Percentiles rank a stretch among this genome's conserved stretches.
Conservation (phyloP, 306 rosid genomes). For the Quercus rubra region DNA sequence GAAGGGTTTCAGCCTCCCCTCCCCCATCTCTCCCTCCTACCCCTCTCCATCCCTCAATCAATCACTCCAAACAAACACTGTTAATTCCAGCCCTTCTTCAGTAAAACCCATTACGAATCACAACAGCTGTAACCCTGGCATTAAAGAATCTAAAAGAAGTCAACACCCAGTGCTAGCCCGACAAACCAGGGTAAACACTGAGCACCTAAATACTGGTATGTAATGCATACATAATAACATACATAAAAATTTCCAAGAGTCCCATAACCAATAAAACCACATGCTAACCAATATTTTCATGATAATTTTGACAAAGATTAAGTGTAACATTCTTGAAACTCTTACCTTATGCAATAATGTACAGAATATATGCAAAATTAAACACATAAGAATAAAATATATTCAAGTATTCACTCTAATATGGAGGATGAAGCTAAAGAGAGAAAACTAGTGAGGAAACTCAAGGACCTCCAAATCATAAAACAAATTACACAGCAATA, state of each 20-base stretch:
- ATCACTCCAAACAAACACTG: neutral
- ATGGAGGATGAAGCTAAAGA: neutral
- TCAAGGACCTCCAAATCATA: constrained; percentile 14
- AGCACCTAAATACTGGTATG: neutral
- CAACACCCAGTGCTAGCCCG: neutral
- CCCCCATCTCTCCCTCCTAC: neutral
- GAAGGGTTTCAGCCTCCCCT: neutral
- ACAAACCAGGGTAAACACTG: neutral
- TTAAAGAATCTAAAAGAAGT: neutral
- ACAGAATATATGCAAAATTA: neutral
- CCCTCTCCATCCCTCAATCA: neutral
- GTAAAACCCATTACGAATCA: neutral
- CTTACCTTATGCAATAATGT: neutral
- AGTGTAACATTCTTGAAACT: neutral
- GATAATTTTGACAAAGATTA: neutral
- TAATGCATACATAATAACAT: neutral
- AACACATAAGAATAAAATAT: neutral
- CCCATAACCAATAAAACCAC: neutral
- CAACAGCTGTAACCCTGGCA: neutral
- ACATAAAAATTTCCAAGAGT: neutral
- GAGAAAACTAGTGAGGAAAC: constrained; percentile 7
- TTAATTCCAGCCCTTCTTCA: neutral
- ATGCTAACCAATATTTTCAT: neutral
- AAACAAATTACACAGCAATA: neutral
- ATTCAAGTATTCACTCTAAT: neutral